Conservation (phyloP, 225 moss, liverwort and hornwort genomes). For the Pseudoscleropodium purum region DNA sequence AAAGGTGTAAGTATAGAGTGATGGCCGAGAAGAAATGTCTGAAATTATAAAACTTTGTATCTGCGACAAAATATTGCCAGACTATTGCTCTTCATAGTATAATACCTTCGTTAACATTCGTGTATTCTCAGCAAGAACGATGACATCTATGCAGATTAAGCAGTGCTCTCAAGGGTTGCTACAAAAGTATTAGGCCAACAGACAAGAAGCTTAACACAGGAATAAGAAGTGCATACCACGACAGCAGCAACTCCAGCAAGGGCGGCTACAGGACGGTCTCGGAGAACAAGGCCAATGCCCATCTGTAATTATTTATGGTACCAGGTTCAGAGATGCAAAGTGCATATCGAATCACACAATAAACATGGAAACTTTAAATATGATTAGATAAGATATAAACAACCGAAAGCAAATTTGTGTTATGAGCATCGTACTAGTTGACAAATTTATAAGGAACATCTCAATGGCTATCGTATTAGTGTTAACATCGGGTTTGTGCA, state of each 20-base stretch:
- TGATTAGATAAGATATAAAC: not conserved
- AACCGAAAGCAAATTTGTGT: not conserved
- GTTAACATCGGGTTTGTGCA: not conserved
- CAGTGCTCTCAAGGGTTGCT: not conserved
- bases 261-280: slow-evolving; percentile 79
- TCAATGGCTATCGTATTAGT: not conserved
- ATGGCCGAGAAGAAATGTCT: not conserved
- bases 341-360: not conserved
- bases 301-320: slow-evolving; percentile 28
- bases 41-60: not conserved
- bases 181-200: not conserved
- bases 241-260: slow-evolving; percentile 80
- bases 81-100: not conserved
- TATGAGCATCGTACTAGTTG: not conserved
- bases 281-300: slow-evolving; percentile 57
- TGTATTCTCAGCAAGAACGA: not conserved
- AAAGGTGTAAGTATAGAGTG: not conserved
- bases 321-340: not conserved
- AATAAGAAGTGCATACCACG: slow-evolving; percentile 37
- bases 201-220: not conserved
- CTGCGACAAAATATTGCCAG: not conserved
- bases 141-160: not conserved
- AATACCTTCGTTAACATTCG: not conserved
- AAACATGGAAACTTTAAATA: not conserved
- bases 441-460: not conserved